phyloP scores from a whole-genome alignment of 345 rosid species.

The Geranium brycei region DNA sequence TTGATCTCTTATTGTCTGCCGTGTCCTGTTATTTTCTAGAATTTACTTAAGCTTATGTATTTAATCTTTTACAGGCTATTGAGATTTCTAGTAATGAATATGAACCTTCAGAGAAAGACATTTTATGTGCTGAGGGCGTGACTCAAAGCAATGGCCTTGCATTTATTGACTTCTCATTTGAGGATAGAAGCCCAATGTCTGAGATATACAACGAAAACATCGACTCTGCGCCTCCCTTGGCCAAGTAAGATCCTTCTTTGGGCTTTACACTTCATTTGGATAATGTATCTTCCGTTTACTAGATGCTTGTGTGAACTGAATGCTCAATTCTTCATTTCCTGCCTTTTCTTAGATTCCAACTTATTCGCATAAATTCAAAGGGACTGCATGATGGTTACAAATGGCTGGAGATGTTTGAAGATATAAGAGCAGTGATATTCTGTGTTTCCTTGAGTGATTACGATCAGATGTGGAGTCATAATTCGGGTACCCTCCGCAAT shows the following conservation, averaged over 20 bases:
- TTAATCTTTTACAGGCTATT: conserved; percentile 26
- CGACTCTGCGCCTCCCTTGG: conserved; percentile 24
- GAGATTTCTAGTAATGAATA: conserved; percentile 54
- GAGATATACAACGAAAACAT: conserved; percentile 29
- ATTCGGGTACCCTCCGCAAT: conserved; percentile 19
- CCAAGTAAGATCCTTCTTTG: conserved; percentile 19
- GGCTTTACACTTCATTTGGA: not conserved
- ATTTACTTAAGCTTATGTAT: not conserved
- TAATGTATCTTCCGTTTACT: not conserved
- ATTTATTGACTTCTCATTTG: conserved; percentile 41
- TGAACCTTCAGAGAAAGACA: conserved; percentile 47
- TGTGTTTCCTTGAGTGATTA: conserved; percentile 52
- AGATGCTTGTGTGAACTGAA: not conserved
- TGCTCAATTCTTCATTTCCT: not conserved
- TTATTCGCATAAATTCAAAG: conserved; percentile 40
- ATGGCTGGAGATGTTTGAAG: conserved; percentile 65
- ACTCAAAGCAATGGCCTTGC: conserved; percentile 44
- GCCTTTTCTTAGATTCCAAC: conserved; percentile 31
- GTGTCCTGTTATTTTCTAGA: too few species aligned
- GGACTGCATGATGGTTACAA: conserved; percentile 46
- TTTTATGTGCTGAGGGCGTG: conserved; percentile 49
- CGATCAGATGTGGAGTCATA: conserved; percentile 24
- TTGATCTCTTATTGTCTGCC: too few species aligned
- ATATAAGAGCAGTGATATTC: conserved; percentile 41
- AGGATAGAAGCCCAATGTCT: conserved; percentile 45